Evolutionary conservation across 2,329 filamentous ascomycete species (phyloP), one percentile per base, ranked within the genome.

Genomic region (Cordyceps cicadae): DNA sequence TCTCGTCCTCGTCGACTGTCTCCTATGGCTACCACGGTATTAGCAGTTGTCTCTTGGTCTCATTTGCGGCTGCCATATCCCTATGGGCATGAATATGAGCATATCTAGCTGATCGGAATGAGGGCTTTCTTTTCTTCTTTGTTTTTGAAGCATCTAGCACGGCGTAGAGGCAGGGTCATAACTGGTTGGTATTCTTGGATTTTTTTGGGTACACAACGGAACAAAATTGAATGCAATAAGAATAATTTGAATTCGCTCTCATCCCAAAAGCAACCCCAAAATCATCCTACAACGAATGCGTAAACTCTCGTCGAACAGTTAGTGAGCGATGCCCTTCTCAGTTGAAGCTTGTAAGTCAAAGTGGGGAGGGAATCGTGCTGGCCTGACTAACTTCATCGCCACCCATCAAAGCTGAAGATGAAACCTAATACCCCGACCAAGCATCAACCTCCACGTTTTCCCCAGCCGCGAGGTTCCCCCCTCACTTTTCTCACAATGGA

Each of bases 401-500:
- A 43, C 39, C 39, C 39, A n/a, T 43, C 39, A 43, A 43, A 43
- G 39, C 39, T 14, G 12, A 12, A 41, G 37, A 41, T 17, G 15
- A 43, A 43, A 43, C 15, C 14, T n/a, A 15, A 17, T 5, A 8
- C 39, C 39, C n/a, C n/a, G 9, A 41, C 11, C 15, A 4, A 43
- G 9, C 39, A 15, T 43, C 34, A 37, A 37, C 34, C 14, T 37
- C 2, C 34, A 14, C 5, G 8, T 11, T 11, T 37, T 37, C 12
- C 34, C 34, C 34, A 37, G 34, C 34, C 34, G 1, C 9, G 12
- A 14, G 34, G 34, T 14, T 37, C 12, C 29, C 29, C 29, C 32
- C 32, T 34, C 32, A 37, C 34, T 37, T 37, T 37, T 4, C 39
- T 50, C 46, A 17, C 1, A 50, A 61, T 61, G 60, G 60, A 80